Base-by-base conservation (phyloP, 345 rosid genomes). In the Capsella bursapastoris region DNA sequence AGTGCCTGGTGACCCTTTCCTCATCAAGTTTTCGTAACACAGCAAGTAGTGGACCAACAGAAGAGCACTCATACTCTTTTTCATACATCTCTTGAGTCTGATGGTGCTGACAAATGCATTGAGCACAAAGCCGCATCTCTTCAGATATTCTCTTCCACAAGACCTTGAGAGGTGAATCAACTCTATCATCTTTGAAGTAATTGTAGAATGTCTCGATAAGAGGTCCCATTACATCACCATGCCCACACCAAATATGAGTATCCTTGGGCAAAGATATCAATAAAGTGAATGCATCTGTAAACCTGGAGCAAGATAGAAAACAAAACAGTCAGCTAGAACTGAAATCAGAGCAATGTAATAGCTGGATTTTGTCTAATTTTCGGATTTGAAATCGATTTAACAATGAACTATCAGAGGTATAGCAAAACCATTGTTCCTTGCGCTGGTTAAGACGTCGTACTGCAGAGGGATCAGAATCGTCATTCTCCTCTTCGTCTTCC, bases 91-190 rank as follows among this genome's bases (percentile, higher is more conserved):
- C 90, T 57, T 86, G 90, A 50, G 97, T 88, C 80, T 90, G 97
- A 80, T 95, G 96, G 61, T 95, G 97, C 86, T 95, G 97, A 74
- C 85, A 90, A 78, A 92, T 80, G 72, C 97, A 95, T 12, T 88
- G 93, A 13, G 91, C 80, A 73, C 99, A 95, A 35, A 66, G 80
- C 49, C 82, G 82, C 95, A 84, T 84, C 77, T 94, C 98, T 37
- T 66, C 71, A 34, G 96, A 91, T 27, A 90, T 78, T 76, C 97
- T 86, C 80, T 80, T 88, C 97, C 96, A 91, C 64, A 94, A 70
- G 47, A 86, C 77, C 71, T 80, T 83, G 35, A 94, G 96, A 75
- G 98, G 98, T 59, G 96, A 89, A 78, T 88, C 87, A 5, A 37
- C 71, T 44, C 89, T 82, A 45, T 85, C 87, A 34, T 94, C 96